phyloP scores from a whole-genome alignment of 1,284 basidiomycete species.

The Melampsora americana region DNA sequence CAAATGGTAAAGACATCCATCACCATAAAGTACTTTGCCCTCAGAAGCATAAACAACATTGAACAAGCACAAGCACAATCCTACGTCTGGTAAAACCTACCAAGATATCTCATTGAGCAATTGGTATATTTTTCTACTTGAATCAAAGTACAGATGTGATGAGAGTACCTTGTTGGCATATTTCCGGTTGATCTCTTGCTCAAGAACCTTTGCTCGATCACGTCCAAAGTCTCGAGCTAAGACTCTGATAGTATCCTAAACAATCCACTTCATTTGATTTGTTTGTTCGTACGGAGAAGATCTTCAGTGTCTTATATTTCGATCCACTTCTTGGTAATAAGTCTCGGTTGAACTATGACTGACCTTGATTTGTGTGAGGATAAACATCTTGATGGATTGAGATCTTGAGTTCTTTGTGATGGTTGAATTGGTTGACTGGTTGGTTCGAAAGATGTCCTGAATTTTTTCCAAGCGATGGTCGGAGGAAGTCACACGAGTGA shows the following conservation, averaged over 20 bases:
- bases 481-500: too few relatives aligned
- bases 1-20: constrained; percentile 41
- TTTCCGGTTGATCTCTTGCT: constrained; percentile 35
- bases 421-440: too few relatives aligned
- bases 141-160: neutral
- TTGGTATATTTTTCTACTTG: neutral
- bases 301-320: neutral
- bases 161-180: constrained; percentile 29
- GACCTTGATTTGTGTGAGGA: constrained; percentile 16
- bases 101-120: neutral
- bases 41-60: constrained; percentile 38
- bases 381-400: constrained; percentile 8
- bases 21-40: constrained; percentile 42
- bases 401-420: neutral
- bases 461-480: too few relatives aligned
- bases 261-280: constrained; percentile 7
- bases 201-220: constrained; percentile 32
- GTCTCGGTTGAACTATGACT: neutral
- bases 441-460: too few relatives aligned
- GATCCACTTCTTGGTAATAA: neutral
- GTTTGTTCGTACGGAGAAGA: neutral
- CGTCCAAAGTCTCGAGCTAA: constrained; percentile 39
- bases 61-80: constrained; percentile 33
- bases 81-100: constrained; percentile 39
- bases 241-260: constrained; percentile 39